phyloP scores from a whole-genome alignment of 2,329 filamentous ascomycete species.

The Exserohilum rostratum region DNA sequence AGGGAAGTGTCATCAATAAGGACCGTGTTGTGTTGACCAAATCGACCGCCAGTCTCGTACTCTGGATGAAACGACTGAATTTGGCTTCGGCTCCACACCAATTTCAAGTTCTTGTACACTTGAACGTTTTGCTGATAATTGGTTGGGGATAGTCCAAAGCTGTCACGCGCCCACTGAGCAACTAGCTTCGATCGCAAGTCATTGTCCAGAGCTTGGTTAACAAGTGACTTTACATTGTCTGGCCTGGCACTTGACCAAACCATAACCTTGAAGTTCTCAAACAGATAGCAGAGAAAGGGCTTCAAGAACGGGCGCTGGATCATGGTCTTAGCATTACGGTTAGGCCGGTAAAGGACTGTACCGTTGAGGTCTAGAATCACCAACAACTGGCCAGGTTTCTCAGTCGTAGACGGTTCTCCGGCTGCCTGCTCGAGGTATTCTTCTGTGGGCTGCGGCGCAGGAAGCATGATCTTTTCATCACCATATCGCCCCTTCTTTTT shows the following conservation, averaged over 20 bases:
- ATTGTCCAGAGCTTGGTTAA: conserved; percentile 65
- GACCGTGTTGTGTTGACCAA: conserved; percentile 86
- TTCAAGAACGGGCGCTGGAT: conserved; percentile 70
- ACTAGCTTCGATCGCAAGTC: conserved; percentile 63
- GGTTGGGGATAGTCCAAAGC: conserved; percentile 66
- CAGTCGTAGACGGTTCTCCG: conserved; percentile 37
- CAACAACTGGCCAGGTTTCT: conserved; percentile 68
- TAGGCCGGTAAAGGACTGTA: conserved; percentile 77
- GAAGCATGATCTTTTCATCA: conserved; percentile 41
- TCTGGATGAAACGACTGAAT: conserved; percentile 54
- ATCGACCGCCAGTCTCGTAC: conserved; percentile 53
- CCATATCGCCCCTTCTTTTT: conserved; percentile 26
- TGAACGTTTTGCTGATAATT: conserved; percentile 77
- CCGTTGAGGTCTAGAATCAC: conserved; percentile 93
- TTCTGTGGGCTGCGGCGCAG: conserved; percentile 64
- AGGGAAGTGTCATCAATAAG: conserved; percentile 83
- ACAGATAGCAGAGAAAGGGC: conserved; percentile 74
- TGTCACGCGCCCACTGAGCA: conserved; percentile 79
- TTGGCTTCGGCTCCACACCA: conserved; percentile 66
- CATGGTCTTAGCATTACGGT: conserved; percentile 57
- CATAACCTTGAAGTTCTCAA: conserved; percentile 77
- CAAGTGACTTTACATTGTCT: conserved; percentile 73
- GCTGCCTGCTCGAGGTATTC: conserved; percentile 66
- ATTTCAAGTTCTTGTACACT: conserved; percentile 84
- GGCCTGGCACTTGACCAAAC: conserved; percentile 89